Percentiles rank a stretch among this genome's conserved stretches.
phyloP scores from a whole-genome alignment of 495 filamentous ascomycete genomes.

The Aspergillus mulundensis region DNA sequence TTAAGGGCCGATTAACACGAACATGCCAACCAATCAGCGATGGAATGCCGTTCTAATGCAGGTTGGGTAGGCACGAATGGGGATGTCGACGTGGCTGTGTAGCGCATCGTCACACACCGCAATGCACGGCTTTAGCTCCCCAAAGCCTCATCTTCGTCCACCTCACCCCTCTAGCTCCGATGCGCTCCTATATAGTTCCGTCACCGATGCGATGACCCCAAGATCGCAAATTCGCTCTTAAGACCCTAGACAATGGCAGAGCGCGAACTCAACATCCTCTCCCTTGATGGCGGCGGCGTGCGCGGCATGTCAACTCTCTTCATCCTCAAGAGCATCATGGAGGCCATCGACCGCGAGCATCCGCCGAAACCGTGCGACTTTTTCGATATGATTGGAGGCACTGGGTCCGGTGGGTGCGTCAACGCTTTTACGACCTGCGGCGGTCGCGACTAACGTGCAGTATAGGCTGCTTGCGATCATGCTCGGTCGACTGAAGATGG shows the following conservation, averaged over 20 bases:
- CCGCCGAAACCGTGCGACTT: conserved; percentile 48
- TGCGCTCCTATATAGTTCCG: background rate
- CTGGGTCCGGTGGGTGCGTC: conserved; percentile 37
- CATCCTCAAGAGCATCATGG: conserved; percentile 49
- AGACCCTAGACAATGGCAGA: conserved; percentile 15
- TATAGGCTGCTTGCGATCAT: conserved; percentile 36
- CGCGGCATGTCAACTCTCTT: conserved; percentile 48
- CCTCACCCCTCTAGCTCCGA: background rate
- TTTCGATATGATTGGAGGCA: conserved; percentile 42
- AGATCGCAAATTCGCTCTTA: background rate
- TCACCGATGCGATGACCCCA: background rate
- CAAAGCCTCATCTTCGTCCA: background rate
- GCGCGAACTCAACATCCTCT: conserved; percentile 32
- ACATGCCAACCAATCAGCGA: background rate
- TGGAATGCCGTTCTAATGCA: background rate
- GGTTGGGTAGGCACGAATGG: background rate
- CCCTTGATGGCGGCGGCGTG: conserved; percentile 53
- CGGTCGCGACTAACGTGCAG: background rate
- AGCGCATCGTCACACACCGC: background rate
- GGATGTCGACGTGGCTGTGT: conserved; percentile 1
- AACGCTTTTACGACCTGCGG: background rate
- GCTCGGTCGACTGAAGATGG: conserved; percentile 42
- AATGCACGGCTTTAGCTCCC: background rate
- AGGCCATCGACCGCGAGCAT: conserved; percentile 33
- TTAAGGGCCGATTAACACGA: background rate